These are phyloP conservation scores for Vitis hybrid DNA, from an alignment of 177 flowering plant genomes.

Conservation along the genomic window DNA sequence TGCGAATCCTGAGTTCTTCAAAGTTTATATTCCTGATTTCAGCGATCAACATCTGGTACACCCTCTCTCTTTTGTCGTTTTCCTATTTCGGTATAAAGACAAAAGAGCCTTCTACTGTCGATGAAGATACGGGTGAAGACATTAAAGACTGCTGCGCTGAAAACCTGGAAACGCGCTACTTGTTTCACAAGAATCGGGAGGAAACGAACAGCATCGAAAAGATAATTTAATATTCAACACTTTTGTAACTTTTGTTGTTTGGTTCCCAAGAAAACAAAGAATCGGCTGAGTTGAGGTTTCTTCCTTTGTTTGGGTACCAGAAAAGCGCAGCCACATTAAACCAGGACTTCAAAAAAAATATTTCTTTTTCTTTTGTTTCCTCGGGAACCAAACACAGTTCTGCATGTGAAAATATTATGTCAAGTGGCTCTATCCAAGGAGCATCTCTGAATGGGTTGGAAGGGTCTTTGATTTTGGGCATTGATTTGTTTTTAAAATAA, in stretches of 20 bases:
- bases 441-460: too few relatives aligned
- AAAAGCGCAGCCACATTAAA: background rate
- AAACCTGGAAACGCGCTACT: background rate
- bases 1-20: slow-evolving; percentile 24
- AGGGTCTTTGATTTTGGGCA: background rate
- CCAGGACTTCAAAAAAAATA: too few relatives aligned
- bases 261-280: background rate
- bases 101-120: background rate
- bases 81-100: background rate
- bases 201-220: background rate
- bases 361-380: background rate
- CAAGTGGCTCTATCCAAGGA: too few relatives aligned
- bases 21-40: slow-evolving; percentile 22
- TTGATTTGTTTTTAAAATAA: background rate
- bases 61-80: background rate
- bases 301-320: background rate
- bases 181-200: background rate
- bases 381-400: background rate
- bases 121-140: background rate
- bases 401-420: too few relatives aligned
- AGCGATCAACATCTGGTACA: slow-evolving; percentile 25
- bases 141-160: background rate
- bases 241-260: background rate
- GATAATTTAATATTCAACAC: background rate
- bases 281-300: background rate